Evolutionary conservation across 169 alveolate genomes (phyloP).

Genomic region (Plasmodium gonderi): DNA sequence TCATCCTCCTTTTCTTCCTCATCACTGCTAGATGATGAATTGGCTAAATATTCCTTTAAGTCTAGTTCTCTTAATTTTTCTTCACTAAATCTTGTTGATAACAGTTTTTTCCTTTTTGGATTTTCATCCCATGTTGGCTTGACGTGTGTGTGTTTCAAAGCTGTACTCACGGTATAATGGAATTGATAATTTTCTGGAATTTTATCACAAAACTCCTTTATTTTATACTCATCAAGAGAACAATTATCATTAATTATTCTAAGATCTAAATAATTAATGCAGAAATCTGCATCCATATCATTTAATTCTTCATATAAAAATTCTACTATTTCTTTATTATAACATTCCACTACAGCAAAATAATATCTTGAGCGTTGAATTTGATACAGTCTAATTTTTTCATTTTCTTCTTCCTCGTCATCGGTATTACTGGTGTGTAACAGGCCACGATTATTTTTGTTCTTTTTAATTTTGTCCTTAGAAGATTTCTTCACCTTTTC

Average conservation of each 20-base stretch:
- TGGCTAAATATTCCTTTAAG: slow-evolving; percentile 76
- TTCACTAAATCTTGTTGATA: slow-evolving; percentile 80
- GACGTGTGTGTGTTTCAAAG: slow-evolving; percentile 94
- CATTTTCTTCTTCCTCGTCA: slow-evolving; percentile 56
- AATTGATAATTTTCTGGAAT: slow-evolving; percentile 93
- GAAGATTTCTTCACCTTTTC: background rate
- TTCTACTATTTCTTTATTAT: slow-evolving; percentile 91
- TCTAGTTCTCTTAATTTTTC: slow-evolving; percentile 78
- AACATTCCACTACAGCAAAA: slow-evolving; percentile 95
- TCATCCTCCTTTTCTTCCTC: slow-evolving; percentile 39
- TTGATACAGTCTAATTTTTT: slow-evolving; percentile 88
- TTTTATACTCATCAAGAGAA: slow-evolving; percentile 92
- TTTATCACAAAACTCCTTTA: slow-evolving; percentile 88
- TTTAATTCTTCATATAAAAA: slow-evolving; percentile 94
- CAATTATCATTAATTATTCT: slow-evolving; percentile 94
- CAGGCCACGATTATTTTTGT: slow-evolving; percentile 48
- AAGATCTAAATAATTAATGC: slow-evolving; percentile 93
- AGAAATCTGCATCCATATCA: slow-evolving; percentile 95
- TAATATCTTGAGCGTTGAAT: slow-evolving; percentile 91
- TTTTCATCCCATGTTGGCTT: slow-evolving; percentile 97
- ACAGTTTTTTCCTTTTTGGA: slow-evolving; percentile 90
- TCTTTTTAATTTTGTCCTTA: background rate
- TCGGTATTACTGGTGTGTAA: slow-evolving; percentile 76
- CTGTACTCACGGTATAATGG: slow-evolving; percentile 89
- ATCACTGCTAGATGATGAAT: slow-evolving; percentile 65